A percentile compares a stretch with the other conserved stretches of the same genome.
phyloP scores from a whole-genome alignment of 2,329 filamentous ascomycete species.

The Penicillium sp. region DNA sequence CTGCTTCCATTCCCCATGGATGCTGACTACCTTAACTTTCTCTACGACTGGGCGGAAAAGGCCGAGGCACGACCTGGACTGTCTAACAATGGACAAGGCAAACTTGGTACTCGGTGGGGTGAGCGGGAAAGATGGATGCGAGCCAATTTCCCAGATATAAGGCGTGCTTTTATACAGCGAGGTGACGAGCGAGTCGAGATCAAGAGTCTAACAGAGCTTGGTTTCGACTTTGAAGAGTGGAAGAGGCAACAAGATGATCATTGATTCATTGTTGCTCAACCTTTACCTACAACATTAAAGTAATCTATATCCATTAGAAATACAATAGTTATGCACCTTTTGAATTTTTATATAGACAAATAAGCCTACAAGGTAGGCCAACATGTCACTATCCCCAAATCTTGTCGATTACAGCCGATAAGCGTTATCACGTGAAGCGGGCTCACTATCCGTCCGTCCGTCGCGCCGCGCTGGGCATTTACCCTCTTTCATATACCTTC shows the following conservation, averaged over 20 bases:
- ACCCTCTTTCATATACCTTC: slow-evolving; percentile 19
- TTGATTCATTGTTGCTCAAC: neutral
- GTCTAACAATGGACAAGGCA: slow-evolving; percentile 55
- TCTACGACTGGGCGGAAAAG: slow-evolving; percentile 45
- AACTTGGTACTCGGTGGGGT: slow-evolving; percentile 70
- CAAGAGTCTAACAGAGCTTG: slow-evolving; percentile 68
- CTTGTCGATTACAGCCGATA: slow-evolving; percentile 19
- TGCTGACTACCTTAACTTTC: slow-evolving; percentile 46
- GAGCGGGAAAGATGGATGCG: slow-evolving; percentile 71
- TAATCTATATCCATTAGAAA: neutral
- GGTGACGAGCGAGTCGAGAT: slow-evolving; percentile 61
- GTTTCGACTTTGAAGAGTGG: slow-evolving; percentile 58
- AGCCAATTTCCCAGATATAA: slow-evolving; percentile 65
- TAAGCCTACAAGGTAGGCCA: neutral
- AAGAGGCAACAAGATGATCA: slow-evolving; percentile 22
- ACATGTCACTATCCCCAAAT: neutral
- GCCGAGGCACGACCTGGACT: slow-evolving; percentile 41
- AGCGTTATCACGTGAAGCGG: slow-evolving; percentile 34
- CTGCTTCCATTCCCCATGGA: slow-evolving; percentile 52
- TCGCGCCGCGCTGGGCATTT: slow-evolving; percentile 9
- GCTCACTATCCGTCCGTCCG: slow-evolving; percentile 26
- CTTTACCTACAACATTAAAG: neutral
- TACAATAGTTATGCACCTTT: neutral
- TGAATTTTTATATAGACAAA: neutral
- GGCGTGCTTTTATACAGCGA: slow-evolving; percentile 66